Conservation (phyloP, 2,329 filamentous ascomycete species). For the Emydomyces testavorans region DNA sequence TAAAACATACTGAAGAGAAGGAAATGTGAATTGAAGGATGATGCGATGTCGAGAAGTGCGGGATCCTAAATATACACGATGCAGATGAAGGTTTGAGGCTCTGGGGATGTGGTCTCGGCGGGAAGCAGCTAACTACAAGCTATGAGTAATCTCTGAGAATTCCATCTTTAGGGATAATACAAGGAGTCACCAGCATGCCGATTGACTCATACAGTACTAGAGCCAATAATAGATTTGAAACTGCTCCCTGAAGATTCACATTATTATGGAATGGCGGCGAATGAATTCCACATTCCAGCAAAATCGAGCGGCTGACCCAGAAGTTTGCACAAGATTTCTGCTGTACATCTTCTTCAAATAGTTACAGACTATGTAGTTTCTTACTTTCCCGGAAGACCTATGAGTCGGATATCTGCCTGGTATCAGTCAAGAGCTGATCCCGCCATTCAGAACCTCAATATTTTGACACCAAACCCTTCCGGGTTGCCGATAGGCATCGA, state of each 20-base stretch:
- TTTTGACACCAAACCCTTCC: not conserved
- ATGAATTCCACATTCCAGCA: too few relatives aligned
- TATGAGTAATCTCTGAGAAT: conserved; percentile 3
- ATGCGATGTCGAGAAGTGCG: conserved; percentile 2
- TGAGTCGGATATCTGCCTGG: not conserved
- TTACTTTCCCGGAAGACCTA: too few relatives aligned
- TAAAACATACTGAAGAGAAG: too few relatives aligned
- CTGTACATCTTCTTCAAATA: too few relatives aligned
- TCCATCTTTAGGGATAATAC: not conserved
- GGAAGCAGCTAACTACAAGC: not conserved
- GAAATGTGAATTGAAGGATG: not conserved
- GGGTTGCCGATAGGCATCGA: not conserved
- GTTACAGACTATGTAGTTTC: too few relatives aligned
- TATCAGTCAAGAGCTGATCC: not conserved
- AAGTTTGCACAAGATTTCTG: not conserved
- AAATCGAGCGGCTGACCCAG: not conserved
- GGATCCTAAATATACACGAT: conserved; percentile 6
- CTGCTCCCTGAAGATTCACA: not conserved
- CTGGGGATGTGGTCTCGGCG: not conserved
- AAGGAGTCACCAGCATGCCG: not conserved
- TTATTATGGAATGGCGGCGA: not conserved
- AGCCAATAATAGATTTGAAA: not conserved
- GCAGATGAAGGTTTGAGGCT: conserved; percentile 2
- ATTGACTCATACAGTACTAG: not conserved
- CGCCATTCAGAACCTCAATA: not conserved